Conservation (phyloP, 164 flowering plant species). For the Stephania cephalantha region DNA sequence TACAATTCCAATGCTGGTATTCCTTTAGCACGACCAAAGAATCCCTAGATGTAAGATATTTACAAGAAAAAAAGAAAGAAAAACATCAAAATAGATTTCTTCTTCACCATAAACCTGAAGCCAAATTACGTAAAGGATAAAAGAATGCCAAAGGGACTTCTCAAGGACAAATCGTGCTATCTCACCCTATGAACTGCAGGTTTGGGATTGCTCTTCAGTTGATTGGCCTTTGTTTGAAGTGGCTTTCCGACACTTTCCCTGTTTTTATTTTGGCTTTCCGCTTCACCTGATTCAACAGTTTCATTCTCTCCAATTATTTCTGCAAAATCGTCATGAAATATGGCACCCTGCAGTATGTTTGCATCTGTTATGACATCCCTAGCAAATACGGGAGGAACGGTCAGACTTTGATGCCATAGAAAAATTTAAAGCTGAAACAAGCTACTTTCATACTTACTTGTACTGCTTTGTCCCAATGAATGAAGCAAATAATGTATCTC, state of each 20-base stretch:
- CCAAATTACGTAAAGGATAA: not conserved
- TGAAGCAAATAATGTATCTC: slow-evolving; percentile 96
- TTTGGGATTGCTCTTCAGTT: slow-evolving; percentile 39
- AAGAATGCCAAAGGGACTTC: not conserved
- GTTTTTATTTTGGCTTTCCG: slow-evolving; percentile 29
- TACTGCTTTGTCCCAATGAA: slow-evolving; percentile 95
- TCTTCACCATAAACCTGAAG: not conserved
- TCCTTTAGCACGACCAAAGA: slow-evolving; percentile 97
- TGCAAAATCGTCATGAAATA: slow-evolving; percentile 72
- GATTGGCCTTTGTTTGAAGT: slow-evolving; percentile 39
- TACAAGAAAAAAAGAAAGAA: not conserved
- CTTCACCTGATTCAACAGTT: slow-evolving; percentile 27
- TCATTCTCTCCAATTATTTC: slow-evolving; percentile 46
- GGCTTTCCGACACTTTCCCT: slow-evolving; percentile 32
- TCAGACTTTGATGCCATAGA: slow-evolving; percentile 5
- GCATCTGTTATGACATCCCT: slow-evolving; percentile 95
- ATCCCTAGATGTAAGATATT: slow-evolving; percentile 48
- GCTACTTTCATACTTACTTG: slow-evolving; percentile 45
- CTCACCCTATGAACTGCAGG: slow-evolving; percentile 95
- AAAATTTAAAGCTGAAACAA: not conserved
- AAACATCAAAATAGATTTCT: not conserved
- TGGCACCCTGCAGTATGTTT: slow-evolving; percentile 90
- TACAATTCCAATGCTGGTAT: slow-evolving; percentile 97
- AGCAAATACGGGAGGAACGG: slow-evolving; percentile 11
- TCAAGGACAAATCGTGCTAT: not conserved